These are phyloP conservation scores for Pseudognaphalium luteoalbum DNA, from an alignment of 129 eudicot species.

Conservation along the genomic window DNA sequence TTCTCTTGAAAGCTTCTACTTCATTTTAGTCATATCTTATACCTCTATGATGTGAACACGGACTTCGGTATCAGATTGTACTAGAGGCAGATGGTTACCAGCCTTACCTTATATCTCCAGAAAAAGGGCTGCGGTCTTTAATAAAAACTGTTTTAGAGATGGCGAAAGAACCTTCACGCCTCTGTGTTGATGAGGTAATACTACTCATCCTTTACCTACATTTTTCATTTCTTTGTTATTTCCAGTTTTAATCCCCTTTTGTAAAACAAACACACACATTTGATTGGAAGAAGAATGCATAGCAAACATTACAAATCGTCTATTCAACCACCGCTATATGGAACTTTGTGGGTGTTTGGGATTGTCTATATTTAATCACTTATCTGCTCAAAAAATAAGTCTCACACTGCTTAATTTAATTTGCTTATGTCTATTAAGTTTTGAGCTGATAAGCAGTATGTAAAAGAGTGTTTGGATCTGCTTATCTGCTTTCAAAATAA, in stretches of 20 bases:
- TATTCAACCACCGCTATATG: neutral
- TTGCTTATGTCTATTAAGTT: too few relatives aligned
- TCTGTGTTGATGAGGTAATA: conserved; percentile 99
- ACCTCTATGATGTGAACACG: conserved; percentile 15
- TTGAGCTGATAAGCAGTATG: too few relatives aligned
- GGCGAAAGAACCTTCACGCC: conserved; percentile 98
- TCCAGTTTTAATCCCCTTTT: neutral
- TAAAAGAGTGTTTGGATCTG: too few relatives aligned
- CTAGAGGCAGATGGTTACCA: conserved; percentile 99
- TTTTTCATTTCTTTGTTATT: neutral
- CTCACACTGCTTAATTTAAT: too few relatives aligned
- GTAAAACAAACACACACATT: neutral
- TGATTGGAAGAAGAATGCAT: neutral
- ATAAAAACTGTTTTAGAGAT: conserved; percentile 83
- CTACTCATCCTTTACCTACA: neutral
- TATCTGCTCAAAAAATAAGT: too few relatives aligned
- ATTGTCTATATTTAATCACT: too few relatives aligned
- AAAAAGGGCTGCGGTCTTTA: conserved; percentile 92
- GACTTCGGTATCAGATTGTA: conserved; percentile 65
- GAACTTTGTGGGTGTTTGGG: too few relatives aligned
- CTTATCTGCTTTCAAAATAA: too few relatives aligned
- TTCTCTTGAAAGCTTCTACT: neutral
- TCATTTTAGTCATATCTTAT: neutral
- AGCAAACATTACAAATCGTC: neutral
- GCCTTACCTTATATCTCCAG: conserved; percentile 99